Percentiles rank a stretch among this genome's conserved stretches.
Evolutionary conservation across 805 yeast genomes (phyloP).

Genomic region (Aciculoconidium aculeatum): DNA sequence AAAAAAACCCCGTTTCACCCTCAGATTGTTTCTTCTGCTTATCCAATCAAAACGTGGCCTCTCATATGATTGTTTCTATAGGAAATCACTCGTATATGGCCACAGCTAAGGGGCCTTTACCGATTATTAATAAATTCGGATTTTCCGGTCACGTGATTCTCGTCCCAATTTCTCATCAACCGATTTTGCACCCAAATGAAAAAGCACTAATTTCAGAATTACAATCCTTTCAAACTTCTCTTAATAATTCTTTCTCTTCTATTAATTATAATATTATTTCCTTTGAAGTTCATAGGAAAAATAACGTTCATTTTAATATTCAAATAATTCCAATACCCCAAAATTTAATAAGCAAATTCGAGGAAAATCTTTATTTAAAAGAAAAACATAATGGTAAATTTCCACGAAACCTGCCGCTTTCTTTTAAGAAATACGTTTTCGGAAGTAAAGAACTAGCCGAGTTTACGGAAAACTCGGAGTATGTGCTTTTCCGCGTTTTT

Average conservation of each 20-base stretch:
- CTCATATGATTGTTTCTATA: slow-evolving; percentile 76
- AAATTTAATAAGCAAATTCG: slow-evolving; percentile 38
- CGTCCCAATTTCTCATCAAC: slow-evolving; percentile 79
- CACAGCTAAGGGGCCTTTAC: slow-evolving; percentile 81
- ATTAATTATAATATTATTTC: too few species aligned
- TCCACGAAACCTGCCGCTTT: slow-evolving; percentile 35
- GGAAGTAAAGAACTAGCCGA: too few species aligned
- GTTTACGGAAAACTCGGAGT: too few species aligned
- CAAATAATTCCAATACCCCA: slow-evolving; percentile 71
- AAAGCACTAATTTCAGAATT: too few species aligned
- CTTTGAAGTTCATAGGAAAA: slow-evolving; percentile 61
- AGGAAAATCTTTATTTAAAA: slow-evolving; percentile 40
- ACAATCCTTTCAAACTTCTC: too few species aligned
- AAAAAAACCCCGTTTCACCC: too few species aligned
- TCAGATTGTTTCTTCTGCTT: slow-evolving; percentile 75
- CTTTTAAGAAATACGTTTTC: slow-evolving; percentile 33
- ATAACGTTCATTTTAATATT: slow-evolving; percentile 68
- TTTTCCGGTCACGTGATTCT: slow-evolving; percentile 81
- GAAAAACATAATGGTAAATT: slow-evolving; percentile 41
- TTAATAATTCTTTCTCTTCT: too few species aligned
- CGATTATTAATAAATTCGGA: slow-evolving; percentile 40
- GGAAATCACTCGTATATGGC: slow-evolving; percentile 65
- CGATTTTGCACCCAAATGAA: too few species aligned
- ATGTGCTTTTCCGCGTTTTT: too few species aligned
- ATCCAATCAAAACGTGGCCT: slow-evolving; percentile 68